Evolutionary conservation across 1,284 basidiomycete species (phyloP).

Genomic region (Gastroboletus turbinatus): DNA sequence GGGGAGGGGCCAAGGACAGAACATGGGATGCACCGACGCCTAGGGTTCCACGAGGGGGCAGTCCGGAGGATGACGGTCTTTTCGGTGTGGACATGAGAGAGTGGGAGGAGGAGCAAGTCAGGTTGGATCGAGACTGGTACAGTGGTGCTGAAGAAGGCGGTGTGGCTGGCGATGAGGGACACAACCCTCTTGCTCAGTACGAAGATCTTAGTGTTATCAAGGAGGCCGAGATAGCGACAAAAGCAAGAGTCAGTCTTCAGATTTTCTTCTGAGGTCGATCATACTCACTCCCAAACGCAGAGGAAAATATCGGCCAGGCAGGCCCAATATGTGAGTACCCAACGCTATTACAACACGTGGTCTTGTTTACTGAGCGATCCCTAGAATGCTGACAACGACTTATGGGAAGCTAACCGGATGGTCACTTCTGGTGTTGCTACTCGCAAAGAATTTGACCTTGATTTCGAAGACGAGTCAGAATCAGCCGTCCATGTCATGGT

Average conservation of each 20-base stretch:
- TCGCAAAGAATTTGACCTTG: slow-evolving; percentile 81
- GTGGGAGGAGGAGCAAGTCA: slow-evolving; percentile 94
- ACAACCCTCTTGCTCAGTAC: slow-evolving; percentile 92
- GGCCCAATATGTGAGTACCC: slow-evolving; percentile 81
- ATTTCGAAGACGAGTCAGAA: slow-evolving; percentile 93
- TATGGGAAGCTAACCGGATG: slow-evolving; percentile 99
- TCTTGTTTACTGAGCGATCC: not conserved
- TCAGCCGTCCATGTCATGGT: slow-evolving; percentile 96
- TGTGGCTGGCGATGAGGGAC: slow-evolving; percentile 84
- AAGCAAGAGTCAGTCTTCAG: slow-evolving; percentile 59
- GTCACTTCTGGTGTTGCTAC: slow-evolving; percentile 92
- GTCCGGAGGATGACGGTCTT: slow-evolving; percentile 61
- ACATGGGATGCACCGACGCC: slow-evolving; percentile 90
- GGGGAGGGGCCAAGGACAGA: slow-evolving; percentile 58
- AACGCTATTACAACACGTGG: not conserved
- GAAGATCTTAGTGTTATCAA: slow-evolving; percentile 75
- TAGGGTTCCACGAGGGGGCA: slow-evolving; percentile 57
- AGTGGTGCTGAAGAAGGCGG: slow-evolving; percentile 85
- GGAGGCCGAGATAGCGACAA: slow-evolving; percentile 77
- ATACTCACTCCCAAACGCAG: slow-evolving; percentile 32
- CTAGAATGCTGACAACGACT: slow-evolving; percentile 94
- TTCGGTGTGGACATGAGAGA: slow-evolving; percentile 70
- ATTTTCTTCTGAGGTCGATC: not conserved
- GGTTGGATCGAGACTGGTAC: slow-evolving; percentile 93
- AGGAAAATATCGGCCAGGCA: slow-evolving; percentile 89